Conservation (phyloP, 2,329 filamentous ascomycete genomes). For the Sarocladiaceae sp. region DNA sequence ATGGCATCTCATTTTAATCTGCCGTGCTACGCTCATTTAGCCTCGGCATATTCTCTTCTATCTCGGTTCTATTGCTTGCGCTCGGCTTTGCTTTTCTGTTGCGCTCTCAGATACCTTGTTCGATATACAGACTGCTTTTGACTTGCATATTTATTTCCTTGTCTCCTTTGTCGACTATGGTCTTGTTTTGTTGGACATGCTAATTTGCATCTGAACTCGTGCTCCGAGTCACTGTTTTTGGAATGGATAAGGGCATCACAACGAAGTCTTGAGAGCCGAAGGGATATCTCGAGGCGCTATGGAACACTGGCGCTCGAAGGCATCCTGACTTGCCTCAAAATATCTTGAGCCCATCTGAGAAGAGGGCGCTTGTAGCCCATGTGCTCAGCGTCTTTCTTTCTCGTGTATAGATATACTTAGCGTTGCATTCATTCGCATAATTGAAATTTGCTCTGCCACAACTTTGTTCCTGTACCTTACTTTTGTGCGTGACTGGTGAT, state of each 20-base stretch:
- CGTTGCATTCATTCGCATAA: conserved; percentile 10
- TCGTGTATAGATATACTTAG: conserved; percentile 11
- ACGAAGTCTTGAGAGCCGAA: not conserved
- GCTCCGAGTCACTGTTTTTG: not conserved
- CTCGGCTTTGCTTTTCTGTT: conserved; percentile 1
- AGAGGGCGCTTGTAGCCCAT: not conserved
- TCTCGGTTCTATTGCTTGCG: conserved; percentile 9
- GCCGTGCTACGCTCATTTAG: conserved; percentile 20
- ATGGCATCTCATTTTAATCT: conserved; percentile 24
- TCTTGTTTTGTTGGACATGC: not conserved
- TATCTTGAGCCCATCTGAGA: too few relatives aligned
- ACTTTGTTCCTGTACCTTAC: not conserved
- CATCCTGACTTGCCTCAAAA: not conserved
- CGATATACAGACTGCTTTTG: conserved; percentile 43
- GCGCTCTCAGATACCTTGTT: conserved; percentile 34
- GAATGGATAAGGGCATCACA: conserved; percentile 1
- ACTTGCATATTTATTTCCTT: conserved; percentile 10
- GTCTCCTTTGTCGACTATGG: not conserved
- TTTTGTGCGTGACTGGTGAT: too few relatives aligned
- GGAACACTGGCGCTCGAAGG: not conserved
- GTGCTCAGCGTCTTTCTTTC: not conserved
- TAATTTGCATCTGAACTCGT: not conserved
- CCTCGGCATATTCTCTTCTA: conserved; percentile 21
- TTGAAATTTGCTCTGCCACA: conserved; percentile 7
- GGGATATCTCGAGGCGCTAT: conserved; percentile 1